Evolutionary conservation across 495 filamentous ascomycete genomes (phyloP).

Genomic region (Aspergillus nanangensis): DNA sequence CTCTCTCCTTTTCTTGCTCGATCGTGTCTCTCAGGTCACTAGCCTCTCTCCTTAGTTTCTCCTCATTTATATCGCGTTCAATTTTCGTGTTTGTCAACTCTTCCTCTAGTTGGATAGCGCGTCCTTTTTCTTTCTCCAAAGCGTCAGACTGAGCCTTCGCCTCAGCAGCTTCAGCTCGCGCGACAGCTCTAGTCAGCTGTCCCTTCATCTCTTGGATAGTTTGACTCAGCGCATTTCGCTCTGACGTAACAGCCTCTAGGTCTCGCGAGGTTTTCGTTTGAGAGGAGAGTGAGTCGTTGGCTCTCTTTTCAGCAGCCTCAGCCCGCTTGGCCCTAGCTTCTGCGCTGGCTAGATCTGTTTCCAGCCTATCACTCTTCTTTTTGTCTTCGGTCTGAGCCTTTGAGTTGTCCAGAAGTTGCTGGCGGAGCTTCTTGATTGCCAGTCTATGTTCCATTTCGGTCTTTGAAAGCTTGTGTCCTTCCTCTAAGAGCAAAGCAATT

Average conservation of each 20-base stretch:
- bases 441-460: slow-evolving; percentile 79
- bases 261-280: slow-evolving; percentile 68
- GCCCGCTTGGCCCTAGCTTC: slow-evolving; percentile 59
- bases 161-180: slow-evolving; percentile 64
- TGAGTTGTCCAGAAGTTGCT: slow-evolving; percentile 53
- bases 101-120: slow-evolving; percentile 65
- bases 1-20: slow-evolving; percentile 70
- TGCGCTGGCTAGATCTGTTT: slow-evolving; percentile 54
- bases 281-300: slow-evolving; percentile 59
- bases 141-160: slow-evolving; percentile 61
- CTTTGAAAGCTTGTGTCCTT: slow-evolving; percentile 84
- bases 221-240: slow-evolving; percentile 60
- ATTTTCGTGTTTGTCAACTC: slow-evolving; percentile 65
- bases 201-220: slow-evolving; percentile 65
- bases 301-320: slow-evolving; percentile 61
- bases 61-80: slow-evolving; percentile 71
- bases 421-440: slow-evolving; percentile 81
- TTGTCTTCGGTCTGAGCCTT: slow-evolving; percentile 42
- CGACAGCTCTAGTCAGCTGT: slow-evolving; percentile 64
- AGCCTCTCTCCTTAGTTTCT: slow-evolving; percentile 65
- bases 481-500: slow-evolving; percentile 83
- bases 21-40: slow-evolving; percentile 64
- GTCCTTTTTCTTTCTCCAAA: slow-evolving; percentile 64
- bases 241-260: slow-evolving; percentile 58
- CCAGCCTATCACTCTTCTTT: slow-evolving; percentile 60